Base-by-base conservation (phyloP, 495 filamentous ascomycete species). In the Penicillium waksmanii region DNA sequence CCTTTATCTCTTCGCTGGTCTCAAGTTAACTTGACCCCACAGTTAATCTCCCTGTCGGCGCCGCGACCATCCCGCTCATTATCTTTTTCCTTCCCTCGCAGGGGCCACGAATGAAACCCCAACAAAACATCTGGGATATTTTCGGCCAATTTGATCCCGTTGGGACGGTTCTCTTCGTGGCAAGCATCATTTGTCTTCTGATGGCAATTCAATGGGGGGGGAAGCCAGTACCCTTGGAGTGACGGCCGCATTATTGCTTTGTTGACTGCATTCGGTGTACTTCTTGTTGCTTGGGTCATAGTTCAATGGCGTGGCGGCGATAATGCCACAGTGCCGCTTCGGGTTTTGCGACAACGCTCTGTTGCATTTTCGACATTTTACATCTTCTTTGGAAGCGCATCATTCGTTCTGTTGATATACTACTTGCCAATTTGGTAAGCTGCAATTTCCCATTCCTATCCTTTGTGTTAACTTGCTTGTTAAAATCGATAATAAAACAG, bases 401-500 rank as follows among this genome's bases (percentile, higher is more conserved):
- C 50, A 2, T 62, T 61, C 25, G 52, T 66, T n/a, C 59, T 73
- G 23, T 18, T 69, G 15, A 59, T 87, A 27, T 89, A 87, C 66
- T 89, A 81, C 66, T 62, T 90, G 1, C 87, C 87, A 0, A 77
- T 90, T 33, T 91, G 87, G 85, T 89, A 55, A 7, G 10, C 15
- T 60, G 8, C 46, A 53, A 44, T 44, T 5, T 34, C 33, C 66
- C 62, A 19, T 55, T 77, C 25, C 63, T 75, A 73, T 27, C 64
- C 76, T 3, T 55, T 67, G 2, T 3, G 21, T 21, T 3, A 21
- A 21, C 1, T 3, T 21, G 21, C 21, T 21, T 3, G 21, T 21
- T 21, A 21, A 21, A 1, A 21, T 21, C 21, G 62, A 72, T 18
- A 75, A 31, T 31, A 15, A 35, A 56, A 17, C 17, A 19, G 69